Evolutionary conservation across 306 rosid genomes (phyloP).

Genomic region (Psophocarpus tetragonolobus): DNA sequence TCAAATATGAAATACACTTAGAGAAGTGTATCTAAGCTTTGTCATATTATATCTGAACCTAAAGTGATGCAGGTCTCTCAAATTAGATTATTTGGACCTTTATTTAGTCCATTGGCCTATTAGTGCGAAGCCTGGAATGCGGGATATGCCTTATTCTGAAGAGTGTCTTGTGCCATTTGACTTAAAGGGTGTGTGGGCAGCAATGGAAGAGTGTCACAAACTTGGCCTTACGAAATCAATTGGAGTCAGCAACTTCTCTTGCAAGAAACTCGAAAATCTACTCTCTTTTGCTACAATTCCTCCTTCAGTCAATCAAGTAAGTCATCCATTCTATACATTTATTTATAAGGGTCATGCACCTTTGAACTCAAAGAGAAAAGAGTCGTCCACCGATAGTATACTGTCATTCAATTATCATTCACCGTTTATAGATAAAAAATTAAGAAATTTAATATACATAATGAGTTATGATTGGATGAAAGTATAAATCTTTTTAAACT

Average conservation of each 20-base stretch:
- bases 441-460: no score
- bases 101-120: constrained; percentile 39
- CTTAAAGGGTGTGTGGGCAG: constrained; percentile 56
- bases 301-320: constrained; percentile 41
- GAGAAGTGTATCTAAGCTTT: background rate
- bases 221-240: constrained; percentile 28
- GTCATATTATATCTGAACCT: no score
- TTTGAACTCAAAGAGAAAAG: no score
- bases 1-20: background rate
- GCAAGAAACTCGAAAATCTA: constrained; percentile 23
- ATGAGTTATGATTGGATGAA: no score
- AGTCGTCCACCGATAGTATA: no score
- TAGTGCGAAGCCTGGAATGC: background rate
- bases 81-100: constrained; percentile 29
- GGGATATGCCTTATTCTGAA: background rate
- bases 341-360: no score
- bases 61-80: background rate
- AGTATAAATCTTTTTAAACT: no score
- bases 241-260: constrained; percentile 34
- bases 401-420: no score
- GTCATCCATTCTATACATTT: background rate
- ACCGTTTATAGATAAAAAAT: no score
- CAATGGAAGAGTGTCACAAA: constrained; percentile 58
- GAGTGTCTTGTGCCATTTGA: constrained; percentile 33
- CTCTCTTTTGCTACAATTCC: constrained; percentile 45